A percentile compares a stretch with the other conserved stretches of the same genome.
Conservation (phyloP, 2,329 filamentous ascomycete species). For the Diaporthe sp. region DNA sequence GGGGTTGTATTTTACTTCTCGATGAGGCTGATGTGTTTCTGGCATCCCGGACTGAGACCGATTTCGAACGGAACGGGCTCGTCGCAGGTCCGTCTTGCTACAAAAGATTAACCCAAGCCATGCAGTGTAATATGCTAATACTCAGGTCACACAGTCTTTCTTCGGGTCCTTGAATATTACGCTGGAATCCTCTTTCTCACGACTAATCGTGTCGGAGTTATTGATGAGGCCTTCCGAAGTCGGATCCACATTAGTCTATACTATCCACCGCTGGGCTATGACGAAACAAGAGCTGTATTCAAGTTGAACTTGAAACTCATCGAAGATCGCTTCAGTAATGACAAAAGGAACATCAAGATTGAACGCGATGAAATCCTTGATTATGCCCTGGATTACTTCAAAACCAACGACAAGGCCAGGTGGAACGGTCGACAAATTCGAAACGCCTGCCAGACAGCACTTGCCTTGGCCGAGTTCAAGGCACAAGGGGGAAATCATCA, state of each 20-base stretch:
- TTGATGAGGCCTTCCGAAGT: conserved; percentile 62
- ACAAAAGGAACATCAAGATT: background rate
- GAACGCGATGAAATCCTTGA: background rate
- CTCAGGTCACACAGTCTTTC: conserved; percentile 51
- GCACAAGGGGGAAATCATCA: conserved; percentile 38
- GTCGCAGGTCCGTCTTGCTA: no score
- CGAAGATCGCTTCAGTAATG: background rate
- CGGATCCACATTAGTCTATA: conserved; percentile 65
- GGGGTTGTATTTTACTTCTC: conserved; percentile 44
- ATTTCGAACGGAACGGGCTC: conserved; percentile 27
- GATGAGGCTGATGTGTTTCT: conserved; percentile 38
- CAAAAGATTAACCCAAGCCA: no score
- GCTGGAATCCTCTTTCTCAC: conserved; percentile 64
- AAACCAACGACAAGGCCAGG: background rate
- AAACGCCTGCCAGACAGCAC: conserved; percentile 36
- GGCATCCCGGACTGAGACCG: background rate
- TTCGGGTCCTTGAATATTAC: conserved; percentile 59
- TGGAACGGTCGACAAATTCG: conserved; percentile 41
- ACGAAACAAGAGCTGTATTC: conserved; percentile 61
- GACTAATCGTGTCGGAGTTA: conserved; percentile 62
- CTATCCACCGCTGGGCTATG: conserved; percentile 57
- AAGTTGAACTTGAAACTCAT: conserved; percentile 54
- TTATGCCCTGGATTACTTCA: background rate
- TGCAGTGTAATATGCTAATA: no score
- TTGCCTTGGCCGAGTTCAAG: conserved; percentile 34